phyloP scores from a whole-genome alignment of 108 stramenopile species.

The Nitzschia sp. region DNA sequence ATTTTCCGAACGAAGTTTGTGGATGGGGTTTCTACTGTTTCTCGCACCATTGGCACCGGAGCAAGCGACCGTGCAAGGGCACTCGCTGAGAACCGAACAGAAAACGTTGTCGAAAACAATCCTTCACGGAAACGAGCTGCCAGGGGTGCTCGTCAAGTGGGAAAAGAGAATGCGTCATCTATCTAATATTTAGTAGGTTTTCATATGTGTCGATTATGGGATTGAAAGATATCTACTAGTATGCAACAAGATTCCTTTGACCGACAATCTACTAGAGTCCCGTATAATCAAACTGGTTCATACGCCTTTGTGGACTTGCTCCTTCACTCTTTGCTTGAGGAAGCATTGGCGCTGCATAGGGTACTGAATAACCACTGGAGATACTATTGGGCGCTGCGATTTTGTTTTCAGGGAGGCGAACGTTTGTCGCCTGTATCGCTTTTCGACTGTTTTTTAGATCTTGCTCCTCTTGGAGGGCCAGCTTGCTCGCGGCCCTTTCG shows the following conservation, averaged over 20 bases:
- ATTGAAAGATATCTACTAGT: too few species aligned
- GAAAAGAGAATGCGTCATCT: slow-evolving; percentile 24
- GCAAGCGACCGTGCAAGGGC: slow-evolving; percentile 51
- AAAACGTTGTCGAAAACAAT: background rate
- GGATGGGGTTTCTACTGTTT: slow-evolving; percentile 97
- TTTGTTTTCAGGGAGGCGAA: too few species aligned
- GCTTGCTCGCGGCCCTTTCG: slow-evolving; percentile 36
- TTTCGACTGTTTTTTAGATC: slow-evolving; percentile 32
- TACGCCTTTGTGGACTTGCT: slow-evolving; percentile 6
- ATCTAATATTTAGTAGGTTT: too few species aligned
- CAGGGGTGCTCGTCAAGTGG: slow-evolving; percentile 1
- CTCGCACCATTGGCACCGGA: slow-evolving; percentile 85
- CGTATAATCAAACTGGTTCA: slow-evolving; percentile 4
- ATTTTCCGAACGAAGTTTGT: slow-evolving; percentile 99
- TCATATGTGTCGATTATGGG: too few species aligned
- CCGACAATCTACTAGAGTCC: background rate
- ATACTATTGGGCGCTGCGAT: too few species aligned
- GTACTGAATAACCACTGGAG: too few species aligned
- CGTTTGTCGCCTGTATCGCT: background rate
- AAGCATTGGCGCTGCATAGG: background rate
- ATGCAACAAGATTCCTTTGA: too few species aligned
- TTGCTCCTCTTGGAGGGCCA: slow-evolving; percentile 13
- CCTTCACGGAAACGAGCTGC: slow-evolving; percentile 21
- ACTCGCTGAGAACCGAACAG: slow-evolving; percentile 35
- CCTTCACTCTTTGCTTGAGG: slow-evolving; percentile 13